Evolutionary conservation across 2,329 filamentous ascomycete species (phyloP).

Genomic region (Epichloe gansuensis): DNA sequence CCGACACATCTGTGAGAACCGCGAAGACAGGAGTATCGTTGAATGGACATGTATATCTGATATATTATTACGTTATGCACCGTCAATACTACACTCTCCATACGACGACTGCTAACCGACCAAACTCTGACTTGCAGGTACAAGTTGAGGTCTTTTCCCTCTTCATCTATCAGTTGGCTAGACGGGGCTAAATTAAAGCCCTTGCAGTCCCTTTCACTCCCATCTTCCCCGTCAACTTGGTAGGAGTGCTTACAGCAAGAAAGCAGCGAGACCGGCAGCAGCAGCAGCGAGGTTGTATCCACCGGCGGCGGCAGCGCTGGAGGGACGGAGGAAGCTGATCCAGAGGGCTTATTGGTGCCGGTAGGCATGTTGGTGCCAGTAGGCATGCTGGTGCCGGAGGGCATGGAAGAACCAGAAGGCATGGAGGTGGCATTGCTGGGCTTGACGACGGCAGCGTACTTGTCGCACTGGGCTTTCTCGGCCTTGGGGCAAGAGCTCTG

Average conservation of each 20-base stretch:
- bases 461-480: conserved; percentile 30
- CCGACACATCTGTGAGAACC: too few species aligned
- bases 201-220: too few species aligned
- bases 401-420: not conserved
- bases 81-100: not conserved
- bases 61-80: not conserved
- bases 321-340: conserved; percentile 7
- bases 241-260: conserved; percentile 3
- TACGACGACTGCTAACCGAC: not conserved
- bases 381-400: not conserved
- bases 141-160: too few species aligned
- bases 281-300: conserved; percentile 17
- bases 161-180: too few species aligned
- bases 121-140: not conserved
- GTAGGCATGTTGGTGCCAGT: conserved; percentile 7
- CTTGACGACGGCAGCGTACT: conserved; percentile 25
- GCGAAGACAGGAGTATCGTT: not conserved
- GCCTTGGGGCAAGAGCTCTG: conserved; percentile 32
- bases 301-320: conserved; percentile 14
- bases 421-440: conserved; percentile 10
- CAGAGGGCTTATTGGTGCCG: not conserved
- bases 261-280: conserved; percentile 15
- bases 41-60: not conserved
- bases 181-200: too few species aligned
- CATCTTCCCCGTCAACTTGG: too few species aligned